Base-by-base conservation (phyloP, 148 eudicot species). In the Rhododendron simsii region DNA sequence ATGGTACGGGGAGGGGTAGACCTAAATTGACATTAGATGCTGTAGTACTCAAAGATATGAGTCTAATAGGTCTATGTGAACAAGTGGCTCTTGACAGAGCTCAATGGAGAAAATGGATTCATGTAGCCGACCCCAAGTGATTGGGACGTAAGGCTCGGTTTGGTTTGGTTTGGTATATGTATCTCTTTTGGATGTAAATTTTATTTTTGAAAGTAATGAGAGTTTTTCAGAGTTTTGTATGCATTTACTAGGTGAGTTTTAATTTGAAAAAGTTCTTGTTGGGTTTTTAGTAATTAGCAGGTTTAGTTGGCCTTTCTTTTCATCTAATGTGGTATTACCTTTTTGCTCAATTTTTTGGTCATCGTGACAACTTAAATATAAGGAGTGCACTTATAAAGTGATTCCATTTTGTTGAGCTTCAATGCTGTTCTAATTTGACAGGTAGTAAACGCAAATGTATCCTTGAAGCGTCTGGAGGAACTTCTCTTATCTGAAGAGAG, bases 391-490 rank as follows among this genome's bases (percentile, higher is more conserved):
- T 2, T 11, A 35, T 33, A 35, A 81, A 16, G 69, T 63, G 55
- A 45, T n/a, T 39, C 28, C 33, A 37, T 59, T 53, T 83, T 57
- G 26, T 44, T 77, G 71, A 26, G 35, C 74, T 87, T 74, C 63
- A 65, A 57, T 59, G 35, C 26, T 23, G 26, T 57, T 80, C 28
- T 79, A 63, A 26, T 23, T 78, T 82, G 82, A 78, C 90, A 96
- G 99, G 96, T 90, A 86, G 99, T 95, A 20, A 96, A 94, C 87
- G 96, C 98, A 75, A 94, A 96, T 89, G 99, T 96, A 21, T 96
- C 99, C 39, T 85, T 96, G 83, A 96, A 93, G 89, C 98, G 99
- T 85, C 86, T 95, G 87, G 99, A 96, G 89, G 99, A 94, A 80
- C 93, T 96, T 74, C 93, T 96, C 87, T 91, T 96, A 67, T 94